These are phyloP conservation scores for Fraxinus sp. DNA, from an alignment of 305 asterid species.

Conservation along the genomic window DNA sequence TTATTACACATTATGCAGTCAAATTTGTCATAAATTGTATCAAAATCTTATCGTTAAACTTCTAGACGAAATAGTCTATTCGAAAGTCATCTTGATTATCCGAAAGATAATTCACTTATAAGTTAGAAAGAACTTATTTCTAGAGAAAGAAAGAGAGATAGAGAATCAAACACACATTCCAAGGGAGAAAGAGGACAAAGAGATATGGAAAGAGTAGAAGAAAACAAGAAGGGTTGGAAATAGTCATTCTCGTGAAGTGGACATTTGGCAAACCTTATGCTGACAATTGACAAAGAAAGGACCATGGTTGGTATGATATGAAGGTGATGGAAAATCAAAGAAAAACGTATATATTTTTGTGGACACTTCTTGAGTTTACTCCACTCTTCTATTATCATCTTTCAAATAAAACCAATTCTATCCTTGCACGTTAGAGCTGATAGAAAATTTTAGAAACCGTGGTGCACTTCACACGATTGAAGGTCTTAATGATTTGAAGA, in stretches of 20 bases:
- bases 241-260: constrained; percentile 47
- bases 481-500: background rate
- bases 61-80: background rate
- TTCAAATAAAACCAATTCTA: background rate
- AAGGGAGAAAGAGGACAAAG: constrained; percentile 37
- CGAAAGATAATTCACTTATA: background rate
- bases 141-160: background rate
- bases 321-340: background rate
- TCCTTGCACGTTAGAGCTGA: background rate
- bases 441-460: background rate
- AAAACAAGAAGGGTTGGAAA: constrained; percentile 40
- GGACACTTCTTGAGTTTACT: background rate
- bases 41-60: background rate
- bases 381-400: background rate
- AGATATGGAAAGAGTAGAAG: constrained; percentile 33
- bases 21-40: background rate
- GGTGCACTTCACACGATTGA: background rate
- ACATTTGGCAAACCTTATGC: constrained; percentile 36
- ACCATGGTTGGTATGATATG: background rate
- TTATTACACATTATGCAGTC: background rate
- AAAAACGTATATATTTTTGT: background rate
- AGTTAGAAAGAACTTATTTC: constrained; percentile 14
- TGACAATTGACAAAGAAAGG: constrained; percentile 40
- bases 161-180: constrained; percentile 38
- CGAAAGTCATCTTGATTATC: background rate